Evolutionary conservation across 2,329 filamentous ascomycete genomes (phyloP).

Genomic region (Colletotrichum sp.): DNA sequence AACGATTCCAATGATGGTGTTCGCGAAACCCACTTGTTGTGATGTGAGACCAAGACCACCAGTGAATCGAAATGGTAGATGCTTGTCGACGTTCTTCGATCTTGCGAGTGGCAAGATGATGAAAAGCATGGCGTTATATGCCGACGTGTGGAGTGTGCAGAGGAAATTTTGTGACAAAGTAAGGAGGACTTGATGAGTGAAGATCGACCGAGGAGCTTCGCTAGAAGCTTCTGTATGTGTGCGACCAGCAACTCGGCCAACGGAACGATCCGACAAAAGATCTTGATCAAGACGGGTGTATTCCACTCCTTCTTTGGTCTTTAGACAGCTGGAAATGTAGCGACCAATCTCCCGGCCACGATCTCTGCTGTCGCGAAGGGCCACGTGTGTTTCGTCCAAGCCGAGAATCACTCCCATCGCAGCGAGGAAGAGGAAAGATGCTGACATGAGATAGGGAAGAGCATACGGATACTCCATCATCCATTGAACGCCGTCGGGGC

Average conservation of each 20-base stretch:
- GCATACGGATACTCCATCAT: constrained; percentile 25
- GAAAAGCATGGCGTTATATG: constrained; percentile 29
- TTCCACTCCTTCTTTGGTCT: not conserved
- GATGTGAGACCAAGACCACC: constrained; percentile 28
- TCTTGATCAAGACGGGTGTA: not conserved
- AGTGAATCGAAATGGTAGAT: constrained; percentile 23
- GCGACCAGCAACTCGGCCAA: not conserved
- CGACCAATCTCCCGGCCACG: not conserved
- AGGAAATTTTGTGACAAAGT: constrained; percentile 18
- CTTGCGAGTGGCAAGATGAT: constrained; percentile 21
- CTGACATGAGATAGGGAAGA: constrained; percentile 24
- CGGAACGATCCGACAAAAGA: not conserved
- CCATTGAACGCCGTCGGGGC: constrained; percentile 22
- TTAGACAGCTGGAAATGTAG: not conserved
- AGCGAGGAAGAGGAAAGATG: constrained; percentile 16
- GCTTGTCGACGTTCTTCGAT: not conserved
- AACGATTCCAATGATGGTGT: constrained; percentile 27
- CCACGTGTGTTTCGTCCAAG: constrained; percentile 22
- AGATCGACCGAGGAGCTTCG: constrained; percentile 15
- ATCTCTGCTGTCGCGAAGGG: not conserved
- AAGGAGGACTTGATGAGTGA: constrained; percentile 22
- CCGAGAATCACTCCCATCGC: constrained; percentile 24
- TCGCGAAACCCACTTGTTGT: constrained; percentile 26
- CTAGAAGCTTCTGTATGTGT: not conserved
- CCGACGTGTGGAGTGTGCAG: constrained; percentile 16